Conservation (phyloP, 2,329 filamentous ascomycete species). For the Fulvia fulva region DNA sequence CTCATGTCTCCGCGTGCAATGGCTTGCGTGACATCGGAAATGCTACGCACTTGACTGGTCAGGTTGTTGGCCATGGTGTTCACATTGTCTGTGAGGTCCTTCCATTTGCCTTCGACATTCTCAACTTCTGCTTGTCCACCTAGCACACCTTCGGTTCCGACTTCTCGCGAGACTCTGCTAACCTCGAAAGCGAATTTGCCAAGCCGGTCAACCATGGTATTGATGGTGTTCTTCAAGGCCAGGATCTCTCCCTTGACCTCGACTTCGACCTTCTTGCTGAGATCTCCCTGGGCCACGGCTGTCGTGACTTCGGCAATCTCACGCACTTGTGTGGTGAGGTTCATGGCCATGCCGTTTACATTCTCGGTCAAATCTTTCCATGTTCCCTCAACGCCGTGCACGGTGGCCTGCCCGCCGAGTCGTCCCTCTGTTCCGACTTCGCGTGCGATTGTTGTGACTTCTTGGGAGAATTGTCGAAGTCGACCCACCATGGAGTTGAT, state of each 20-base stretch:
- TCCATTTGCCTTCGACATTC: conserved; percentile 65
- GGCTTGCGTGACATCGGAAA: conserved; percentile 89
- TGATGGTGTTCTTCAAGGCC: conserved; percentile 78
- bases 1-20: conserved; percentile 95
- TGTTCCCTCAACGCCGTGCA: conserved; percentile 51
- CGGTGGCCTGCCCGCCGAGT: conserved; percentile 50
- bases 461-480: conserved; percentile 50
- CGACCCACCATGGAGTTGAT: conserved; percentile 54
- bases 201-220: conserved; percentile 63
- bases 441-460: conserved; percentile 51
- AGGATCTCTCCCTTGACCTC: conserved; percentile 52
- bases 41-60: conserved; percentile 72
- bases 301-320: conserved; percentile 53
- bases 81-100: conserved; percentile 63
- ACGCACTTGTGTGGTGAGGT: conserved; percentile 49
- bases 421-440: conserved; percentile 52
- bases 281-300: conserved; percentile 49
- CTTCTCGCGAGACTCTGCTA: conserved; percentile 62
- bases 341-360: conserved; percentile 52
- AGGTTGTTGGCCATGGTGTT: conserved; percentile 65
- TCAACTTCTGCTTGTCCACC: conserved; percentile 62
- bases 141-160: conserved; percentile 61
- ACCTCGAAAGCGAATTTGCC: conserved; percentile 63
- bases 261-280: conserved; percentile 51
- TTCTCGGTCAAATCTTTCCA: conserved; percentile 54